These are phyloP conservation scores for Podospora australis DNA, from an alignment of 495 filamentous ascomycete species.

Conservation along the genomic window DNA sequence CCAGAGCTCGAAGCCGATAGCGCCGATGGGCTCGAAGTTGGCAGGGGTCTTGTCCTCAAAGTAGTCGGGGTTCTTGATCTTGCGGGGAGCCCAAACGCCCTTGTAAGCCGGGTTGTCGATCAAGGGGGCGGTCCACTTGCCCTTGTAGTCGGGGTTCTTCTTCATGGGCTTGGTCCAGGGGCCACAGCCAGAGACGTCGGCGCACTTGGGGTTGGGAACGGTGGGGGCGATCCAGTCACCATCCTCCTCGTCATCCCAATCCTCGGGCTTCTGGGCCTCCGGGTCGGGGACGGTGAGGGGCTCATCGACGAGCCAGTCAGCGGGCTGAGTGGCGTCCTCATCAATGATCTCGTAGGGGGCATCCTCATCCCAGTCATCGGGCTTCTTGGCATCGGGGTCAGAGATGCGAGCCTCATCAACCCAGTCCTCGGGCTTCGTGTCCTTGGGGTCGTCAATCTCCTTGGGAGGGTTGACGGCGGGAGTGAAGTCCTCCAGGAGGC, in stretches of 20 bases:
- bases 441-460: slow-evolving; percentile 96
- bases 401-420: slow-evolving; percentile 85
- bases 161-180: slow-evolving; percentile 87
- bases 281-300: slow-evolving; percentile 82
- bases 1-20: slow-evolving; percentile 98
- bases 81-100: slow-evolving; percentile 86
- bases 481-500: slow-evolving; percentile 88
- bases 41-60: slow-evolving; percentile 96
- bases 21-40: slow-evolving; percentile 97
- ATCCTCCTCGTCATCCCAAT: slow-evolving; percentile 99
- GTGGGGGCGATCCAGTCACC: slow-evolving; percentile 96
- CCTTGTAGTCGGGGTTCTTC: slow-evolving; percentile 97
- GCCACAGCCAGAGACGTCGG: slow-evolving; percentile 88
- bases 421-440: slow-evolving; percentile 93
- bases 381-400: slow-evolving; percentile 92
- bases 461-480: slow-evolving; percentile 89
- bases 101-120: slow-evolving; percentile 99
- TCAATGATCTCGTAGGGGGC: slow-evolving; percentile 94
- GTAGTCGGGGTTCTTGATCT: slow-evolving; percentile 95
- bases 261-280: slow-evolving; percentile 96
- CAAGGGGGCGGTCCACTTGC: slow-evolving; percentile 90
- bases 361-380: slow-evolving; percentile 98
- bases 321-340: slow-evolving; percentile 84
- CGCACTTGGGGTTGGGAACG: slow-evolving; percentile 92
- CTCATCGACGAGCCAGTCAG: slow-evolving; percentile 95